Conservation (phyloP, 140 eudicot species). For the Anethum foeniculum region DNA sequence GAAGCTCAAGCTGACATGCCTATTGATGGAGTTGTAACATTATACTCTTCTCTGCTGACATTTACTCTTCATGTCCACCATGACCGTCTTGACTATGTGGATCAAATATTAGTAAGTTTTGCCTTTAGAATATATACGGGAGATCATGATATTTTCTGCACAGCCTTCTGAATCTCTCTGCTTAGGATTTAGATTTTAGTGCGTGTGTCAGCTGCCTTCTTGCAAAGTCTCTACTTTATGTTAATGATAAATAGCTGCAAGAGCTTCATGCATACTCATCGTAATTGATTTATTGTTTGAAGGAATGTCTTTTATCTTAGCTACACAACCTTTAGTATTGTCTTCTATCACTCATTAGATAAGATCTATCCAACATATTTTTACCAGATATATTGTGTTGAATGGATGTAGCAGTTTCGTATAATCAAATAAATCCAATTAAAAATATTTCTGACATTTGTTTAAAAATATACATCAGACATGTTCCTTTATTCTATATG, state of each 20-base stretch:
- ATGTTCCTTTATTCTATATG: not conserved
- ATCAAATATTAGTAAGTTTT: constrained; percentile 74
- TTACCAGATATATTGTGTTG: not conserved
- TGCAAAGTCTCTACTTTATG: not conserved
- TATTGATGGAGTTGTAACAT: constrained; percentile 75
- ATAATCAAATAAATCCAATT: not conserved
- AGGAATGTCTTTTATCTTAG: not conserved
- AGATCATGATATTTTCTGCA: not conserved
- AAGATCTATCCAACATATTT: not conserved
- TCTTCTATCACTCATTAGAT: not conserved
- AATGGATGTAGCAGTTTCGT: not conserved
- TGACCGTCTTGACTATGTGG: constrained; percentile 96
- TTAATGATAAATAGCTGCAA: not conserved
- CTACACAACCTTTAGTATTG: not conserved
- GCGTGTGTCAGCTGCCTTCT: not conserved
- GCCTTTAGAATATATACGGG: constrained; percentile 1
- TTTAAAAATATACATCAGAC: not conserved
- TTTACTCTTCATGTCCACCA: constrained; percentile 93
- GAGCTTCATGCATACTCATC: not conserved
- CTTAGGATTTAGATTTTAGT: not conserved
- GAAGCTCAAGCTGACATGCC: constrained; percentile 97
- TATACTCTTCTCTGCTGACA: constrained; percentile 88
- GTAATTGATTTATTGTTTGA: not conserved
- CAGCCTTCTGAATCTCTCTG: not conserved
- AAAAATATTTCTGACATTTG: not conserved